These are phyloP conservation scores for Amylocarpus encephaloides DNA, from an alignment of 2,329 filamentous ascomycete genomes.

Conservation along the genomic window DNA sequence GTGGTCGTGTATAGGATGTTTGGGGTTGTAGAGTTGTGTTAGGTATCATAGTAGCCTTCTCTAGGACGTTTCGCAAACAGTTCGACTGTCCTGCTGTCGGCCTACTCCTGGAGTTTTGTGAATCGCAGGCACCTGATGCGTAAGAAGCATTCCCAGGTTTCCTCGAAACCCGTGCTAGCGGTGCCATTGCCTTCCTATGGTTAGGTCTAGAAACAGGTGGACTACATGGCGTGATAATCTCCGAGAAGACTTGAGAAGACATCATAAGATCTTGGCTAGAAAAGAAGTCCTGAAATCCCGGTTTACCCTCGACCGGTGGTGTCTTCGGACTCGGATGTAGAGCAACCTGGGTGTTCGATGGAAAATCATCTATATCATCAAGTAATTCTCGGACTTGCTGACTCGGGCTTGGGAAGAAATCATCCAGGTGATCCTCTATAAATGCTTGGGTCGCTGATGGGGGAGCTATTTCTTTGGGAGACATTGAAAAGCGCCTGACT, in stretches of 20 bases:
- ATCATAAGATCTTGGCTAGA: slow-evolving; percentile 41
- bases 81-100: too few relatives aligned
- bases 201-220: not conserved
- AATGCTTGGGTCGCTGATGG: slow-evolving; percentile 42
- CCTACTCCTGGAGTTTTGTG: too few relatives aligned
- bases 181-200: not conserved
- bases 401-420: slow-evolving; percentile 50
- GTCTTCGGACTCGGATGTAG: slow-evolving; percentile 17
- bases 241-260: slow-evolving; percentile 42
- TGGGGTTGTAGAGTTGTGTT: too few relatives aligned
- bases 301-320: not conserved
- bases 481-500: not conserved
- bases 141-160: slow-evolving; percentile 3
- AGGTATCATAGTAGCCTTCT: too few relatives aligned
- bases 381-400: slow-evolving; percentile 49
- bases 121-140: not conserved
- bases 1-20: too few relatives aligned
- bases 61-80: too few relatives aligned
- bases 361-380: slow-evolving; percentile 33
- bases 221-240: slow-evolving; percentile 32
- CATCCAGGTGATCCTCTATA: slow-evolving; percentile 43
- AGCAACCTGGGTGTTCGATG: slow-evolving; percentile 21
- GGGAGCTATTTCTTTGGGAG: not conserved
- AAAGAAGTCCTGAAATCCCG: slow-evolving; percentile 10
- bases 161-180: not conserved